These are phyloP conservation scores for Carpinus viminea DNA, from an alignment of 306 rosid genomes.

Conservation along the genomic window DNA sequence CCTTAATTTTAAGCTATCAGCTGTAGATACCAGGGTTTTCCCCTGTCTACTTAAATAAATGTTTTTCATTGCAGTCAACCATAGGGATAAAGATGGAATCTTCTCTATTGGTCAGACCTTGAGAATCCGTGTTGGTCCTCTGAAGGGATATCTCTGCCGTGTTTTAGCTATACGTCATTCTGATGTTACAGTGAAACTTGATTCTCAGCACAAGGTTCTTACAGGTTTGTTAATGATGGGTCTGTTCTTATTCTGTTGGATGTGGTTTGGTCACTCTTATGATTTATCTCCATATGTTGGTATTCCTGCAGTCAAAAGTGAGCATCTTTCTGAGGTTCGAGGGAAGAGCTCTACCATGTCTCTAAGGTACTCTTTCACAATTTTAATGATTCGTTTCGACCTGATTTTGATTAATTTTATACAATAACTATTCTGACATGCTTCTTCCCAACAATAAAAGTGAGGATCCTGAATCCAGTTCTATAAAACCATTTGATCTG, in stretches of 20 bases:
- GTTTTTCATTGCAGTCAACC: constrained; percentile 64
- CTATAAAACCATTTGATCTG: constrained; percentile 69
- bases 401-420: constrained; percentile 9
- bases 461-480: constrained; percentile 57
- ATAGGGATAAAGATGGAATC: constrained; percentile 53
- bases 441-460: constrained; percentile 38
- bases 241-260: constrained; percentile 4
- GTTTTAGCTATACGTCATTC: constrained; percentile 79
- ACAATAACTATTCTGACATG: constrained; percentile 21
- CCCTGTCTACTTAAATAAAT: constrained; percentile 22
- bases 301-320: constrained; percentile 66
- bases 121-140: constrained; percentile 94
- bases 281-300: constrained; percentile 11
- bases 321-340: constrained; percentile 93
- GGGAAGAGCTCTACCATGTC: constrained; percentile 51
- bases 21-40: constrained; percentile 17
- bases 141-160: constrained; percentile 97
- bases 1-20: constrained; percentile 20
- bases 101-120: constrained; percentile 92
- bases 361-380: constrained; percentile 49
- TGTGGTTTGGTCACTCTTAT: neutral
- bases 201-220: constrained; percentile 95
- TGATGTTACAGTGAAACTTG: constrained; percentile 94
- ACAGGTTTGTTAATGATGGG: constrained; percentile 60
- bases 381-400: constrained; percentile 1